Evolutionary conservation across 2,329 filamentous ascomycete species (phyloP), one percentile per base, ranked within the genome.

Genomic region (Verticillium albo-atrum): DNA sequence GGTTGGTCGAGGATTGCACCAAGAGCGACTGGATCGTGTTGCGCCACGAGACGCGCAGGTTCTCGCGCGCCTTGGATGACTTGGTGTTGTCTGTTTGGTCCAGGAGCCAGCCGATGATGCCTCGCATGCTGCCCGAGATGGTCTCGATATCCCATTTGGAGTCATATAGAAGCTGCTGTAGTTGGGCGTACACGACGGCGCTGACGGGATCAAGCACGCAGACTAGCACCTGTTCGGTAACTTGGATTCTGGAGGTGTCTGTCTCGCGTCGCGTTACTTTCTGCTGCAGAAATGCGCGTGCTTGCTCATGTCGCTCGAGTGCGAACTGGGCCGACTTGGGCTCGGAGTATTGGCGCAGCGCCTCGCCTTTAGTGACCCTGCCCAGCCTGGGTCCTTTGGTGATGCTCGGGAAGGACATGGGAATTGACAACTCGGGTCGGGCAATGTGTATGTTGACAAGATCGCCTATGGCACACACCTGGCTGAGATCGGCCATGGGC

Each of bases 401-500:
- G 20, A 77, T 66, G 1, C 65, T 59, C 4, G 76, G 76, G n/a
- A 79, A 68, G 20, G 72, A 68, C 6, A 70, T 64, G 17, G 68
- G 66, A 7, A 74, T 63, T 25, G 67, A 66, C 7, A 70, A 66
- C 52, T 74, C 68, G 0, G 72, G 67, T 4, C 75, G 68, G 1
- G 74, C 77, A 7, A 80, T 59, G 56, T 79, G 76, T 0, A 78
- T 60, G 15, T 72, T 70, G 30, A 80, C 60, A 2, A 75, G 63
- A 2, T 66, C 62, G 1, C 69, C 75, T 15, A 74, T 71, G 17
- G 62, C 65, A 61, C 73, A 75, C 2, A 79, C 64, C 7, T 74
- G 70, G 6, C 63, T 67, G 4, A 80, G 70, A 17, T 68, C 69
- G 4, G 65, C 64, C 0, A 75, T 68, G 1, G 74, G 74, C 0